Base-by-base conservation (phyloP, 2,329 filamentous ascomycete genomes). In the Truncatella angustata region DNA sequence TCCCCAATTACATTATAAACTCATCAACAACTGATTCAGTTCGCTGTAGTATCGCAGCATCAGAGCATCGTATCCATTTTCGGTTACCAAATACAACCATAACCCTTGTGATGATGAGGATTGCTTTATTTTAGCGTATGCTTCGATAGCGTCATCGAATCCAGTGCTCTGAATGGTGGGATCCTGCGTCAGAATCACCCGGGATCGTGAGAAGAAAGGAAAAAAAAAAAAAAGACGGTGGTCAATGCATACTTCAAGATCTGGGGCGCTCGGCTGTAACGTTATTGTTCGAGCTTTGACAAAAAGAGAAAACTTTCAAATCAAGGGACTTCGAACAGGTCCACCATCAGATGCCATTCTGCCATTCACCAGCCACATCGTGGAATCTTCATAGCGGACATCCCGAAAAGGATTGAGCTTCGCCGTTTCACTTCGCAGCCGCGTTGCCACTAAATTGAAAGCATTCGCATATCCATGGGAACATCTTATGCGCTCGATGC, bases 391-490 rank as follows among this genome's bases (percentile, higher is more conserved):
- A 30, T 45, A 23, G 20, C 24, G 43, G 26, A 20, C 23, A 21
- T 23, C 28, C 44, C 26, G 44, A 12, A 34, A 47, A 21, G 30
- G 45, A 44, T 14, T 9, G 45, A 21, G 26, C 20, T 18, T 49
- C 45, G 20, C n/a, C 14, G 12, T 44, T 49, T 16, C 21, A 28
- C 44, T 34, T 47, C 35, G 28, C 14, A 20, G 26, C 44, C 3
- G 20, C 21, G 45, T 49, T 37, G 45, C 32, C 45, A 49, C 32
- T 37, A 49, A 34, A 49, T 49, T 49, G n/a, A 28, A 23, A 14
- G 21, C 23, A 11, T 37, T 26, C 34, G 28, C 34, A n/a, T 14
- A 36, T 37, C 30, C 45, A 30, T 49, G 45, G 9, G 20, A 30
- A 24, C 12, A 24, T 39, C 32, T 37, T 1, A 16, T 24, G 26